Conservation (phyloP, 2,329 filamentous ascomycete species). For the Neoscytalidium dimidiatum region DNA sequence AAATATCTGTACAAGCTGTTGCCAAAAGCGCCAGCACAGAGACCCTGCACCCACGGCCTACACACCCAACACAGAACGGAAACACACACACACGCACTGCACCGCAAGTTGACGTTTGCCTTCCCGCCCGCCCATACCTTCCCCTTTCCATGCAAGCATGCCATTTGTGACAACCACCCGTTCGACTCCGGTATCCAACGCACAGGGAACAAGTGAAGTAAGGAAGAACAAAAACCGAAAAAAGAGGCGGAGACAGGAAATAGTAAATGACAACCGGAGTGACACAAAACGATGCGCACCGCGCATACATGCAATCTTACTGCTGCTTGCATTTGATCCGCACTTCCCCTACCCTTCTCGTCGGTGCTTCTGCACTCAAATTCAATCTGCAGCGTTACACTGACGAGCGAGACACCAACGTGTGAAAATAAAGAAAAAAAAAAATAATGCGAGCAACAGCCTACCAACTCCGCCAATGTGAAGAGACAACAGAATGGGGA, state of each 20-base stretch:
- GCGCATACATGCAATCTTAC: too few relatives aligned
- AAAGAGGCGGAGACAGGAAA: too few relatives aligned
- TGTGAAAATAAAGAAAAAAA: too few relatives aligned
- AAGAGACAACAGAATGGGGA: too few relatives aligned
- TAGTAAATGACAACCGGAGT: too few relatives aligned
- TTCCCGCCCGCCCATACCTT: neutral
- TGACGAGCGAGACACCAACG: too few relatives aligned
- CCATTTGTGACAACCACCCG: neutral
- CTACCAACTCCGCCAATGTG: neutral
- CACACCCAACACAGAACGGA: neutral
- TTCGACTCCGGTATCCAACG: neutral
- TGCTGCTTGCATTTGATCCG: too few relatives aligned
- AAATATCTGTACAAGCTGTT: neutral
- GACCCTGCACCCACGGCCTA: neutral
- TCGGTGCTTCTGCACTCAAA: too few relatives aligned
- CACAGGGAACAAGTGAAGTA: neutral
- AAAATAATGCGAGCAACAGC: too few relatives aligned
- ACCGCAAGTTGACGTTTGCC: too few relatives aligned
- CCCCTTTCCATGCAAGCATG: neutral
- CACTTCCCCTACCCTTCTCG: too few relatives aligned
- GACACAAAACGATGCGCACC: neutral
- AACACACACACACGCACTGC: neutral
- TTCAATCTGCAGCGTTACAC: too few relatives aligned
- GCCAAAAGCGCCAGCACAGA: neutral
- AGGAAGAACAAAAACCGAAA: neutral